Evolutionary conservation across 2,329 filamentous ascomycete species (phyloP), one percentile per base, ranked within the genome.

Genomic region (Arthrobotrys sphaeroides): DNA sequence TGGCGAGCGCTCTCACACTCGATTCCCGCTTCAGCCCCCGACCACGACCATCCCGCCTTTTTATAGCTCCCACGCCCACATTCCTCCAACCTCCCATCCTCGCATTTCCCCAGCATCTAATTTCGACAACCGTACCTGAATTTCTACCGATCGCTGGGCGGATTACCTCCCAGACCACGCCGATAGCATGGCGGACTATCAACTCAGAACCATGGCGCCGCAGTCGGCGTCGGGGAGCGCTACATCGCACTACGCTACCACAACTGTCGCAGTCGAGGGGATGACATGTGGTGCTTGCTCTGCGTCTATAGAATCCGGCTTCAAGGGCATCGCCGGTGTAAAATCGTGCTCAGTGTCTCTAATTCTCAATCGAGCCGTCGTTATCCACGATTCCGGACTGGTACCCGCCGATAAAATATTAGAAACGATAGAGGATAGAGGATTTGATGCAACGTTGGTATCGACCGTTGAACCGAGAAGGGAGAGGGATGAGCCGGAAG

Each of bases 241-340:
- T 24, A 22, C 59, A 16, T 33, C 49, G 10, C 24, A 55, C 20
- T 75, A 75, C 36, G 86, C 90, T 69, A 92, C 89, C 0, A 97
- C 94, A 0, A 98, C 94, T 0, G 86, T 99, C 18, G 89, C 91
- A 3, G 92, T 99, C 62, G 92, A 95, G 78, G 95, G 95, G 60
- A 99, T 99, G 93, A 96, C 93, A 13, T 96, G 92, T 81, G 92
- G 92, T 77, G 92, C 93, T 38, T 97, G 93, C 82, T 95, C 93
- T 5, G 93, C 92, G 4, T 91, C 93, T 0, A 87, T 96, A 5
- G 92, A 96, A 81, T 87, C 90, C 36, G 92, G 90, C 0, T 92
- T 96, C 83, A 90, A 90, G 77, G 88, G 90, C 80, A 87, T 93
- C 1, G 93, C 92, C 9, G 86, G 95, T 20, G 83, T 98, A 13